These are phyloP conservation scores for Citrullus mucosospermus DNA, from an alignment of 306 rosid species.

Conservation along the genomic window DNA sequence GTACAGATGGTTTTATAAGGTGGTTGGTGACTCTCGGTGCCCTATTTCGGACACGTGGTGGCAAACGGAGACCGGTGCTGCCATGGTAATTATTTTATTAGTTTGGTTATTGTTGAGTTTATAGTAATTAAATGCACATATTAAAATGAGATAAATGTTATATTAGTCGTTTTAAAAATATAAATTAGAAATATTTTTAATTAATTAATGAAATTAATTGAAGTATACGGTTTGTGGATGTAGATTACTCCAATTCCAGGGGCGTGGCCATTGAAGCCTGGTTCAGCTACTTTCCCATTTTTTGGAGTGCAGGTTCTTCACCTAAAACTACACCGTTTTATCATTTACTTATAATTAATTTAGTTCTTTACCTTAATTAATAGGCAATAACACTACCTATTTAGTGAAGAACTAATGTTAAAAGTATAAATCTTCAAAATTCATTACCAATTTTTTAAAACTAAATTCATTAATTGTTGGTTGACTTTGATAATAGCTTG, in stretches of 20 bases:
- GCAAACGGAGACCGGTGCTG: conserved; percentile 99
- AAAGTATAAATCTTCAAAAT: too few relatives aligned
- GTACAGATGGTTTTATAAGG: conserved; percentile 52
- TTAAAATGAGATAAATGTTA: background rate
- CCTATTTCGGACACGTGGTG: conserved; percentile 98
- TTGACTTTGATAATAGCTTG: too few relatives aligned
- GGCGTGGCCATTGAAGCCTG: conserved; percentile 99
- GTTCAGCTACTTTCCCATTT: conserved; percentile 96
- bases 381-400: too few relatives aligned
- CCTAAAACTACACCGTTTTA: background rate
- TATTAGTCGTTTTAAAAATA: background rate
- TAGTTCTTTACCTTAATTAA: too few relatives aligned
- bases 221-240: background rate
- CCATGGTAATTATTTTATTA: conserved; percentile 40
- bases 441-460: too few relatives aligned
- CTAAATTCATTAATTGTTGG: too few relatives aligned
- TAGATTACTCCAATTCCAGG: conserved; percentile 97
- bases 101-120: too few relatives aligned
- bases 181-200: too few relatives aligned
- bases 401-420: too few relatives aligned
- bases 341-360: too few relatives aligned
- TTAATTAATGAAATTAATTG: background rate
- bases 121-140: background rate
- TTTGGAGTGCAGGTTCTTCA: conserved; percentile 81
- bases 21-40: conserved; percentile 86